Percentiles rank a stretch among this genome's conserved stretches.
Evolutionary conservation across 169 alveolate genomes (phyloP).

Genomic region (Cryptosporidium felis): DNA sequence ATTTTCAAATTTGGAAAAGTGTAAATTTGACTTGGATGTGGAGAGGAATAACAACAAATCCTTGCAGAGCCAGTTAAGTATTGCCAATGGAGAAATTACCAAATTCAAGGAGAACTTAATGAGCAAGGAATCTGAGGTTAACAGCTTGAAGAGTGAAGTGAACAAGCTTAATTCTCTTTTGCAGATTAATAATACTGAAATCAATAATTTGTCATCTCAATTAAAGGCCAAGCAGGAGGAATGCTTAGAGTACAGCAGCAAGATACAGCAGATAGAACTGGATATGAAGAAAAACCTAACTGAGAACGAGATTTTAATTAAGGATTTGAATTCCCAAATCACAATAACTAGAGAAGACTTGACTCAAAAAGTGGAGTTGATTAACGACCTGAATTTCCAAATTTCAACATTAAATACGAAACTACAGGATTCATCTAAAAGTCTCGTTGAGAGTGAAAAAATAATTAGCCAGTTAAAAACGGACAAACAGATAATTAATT

Average conservation of each 20-base stretch:
- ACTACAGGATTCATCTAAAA: conserved; percentile 16
- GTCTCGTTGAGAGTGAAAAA: conserved; percentile 31
- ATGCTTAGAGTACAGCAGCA: conserved; percentile 28
- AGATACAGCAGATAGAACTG: conserved; percentile 38
- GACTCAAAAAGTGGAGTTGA: conserved; percentile 43
- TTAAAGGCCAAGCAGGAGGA: conserved; percentile 32
- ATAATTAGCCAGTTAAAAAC: conserved; percentile 4
- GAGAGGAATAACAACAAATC: conserved; percentile 18
- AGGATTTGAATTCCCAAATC: conserved; percentile 38
- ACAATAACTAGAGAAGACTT: conserved; percentile 29
- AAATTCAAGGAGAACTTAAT: conserved; percentile 5
- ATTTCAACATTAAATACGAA: conserved; percentile 16
- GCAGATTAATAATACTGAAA: conserved; percentile 15
- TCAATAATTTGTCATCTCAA: not conserved
- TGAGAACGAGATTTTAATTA: conserved; percentile 46
- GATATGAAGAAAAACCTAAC: conserved; percentile 18
- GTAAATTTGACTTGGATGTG: conserved; percentile 15
- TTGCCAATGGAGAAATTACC: conserved; percentile 3
- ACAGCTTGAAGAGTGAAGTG: conserved; percentile 11
- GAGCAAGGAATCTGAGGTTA: conserved; percentile 23
- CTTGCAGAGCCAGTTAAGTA: conserved; percentile 6
- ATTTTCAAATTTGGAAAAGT: conserved; percentile 30
- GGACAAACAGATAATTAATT: not conserved
- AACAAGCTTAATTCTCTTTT: not conserved
- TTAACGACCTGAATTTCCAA: conserved; percentile 25